Conservation (phyloP, 768 basidiomycete species). For the Suillus weaverae region DNA sequence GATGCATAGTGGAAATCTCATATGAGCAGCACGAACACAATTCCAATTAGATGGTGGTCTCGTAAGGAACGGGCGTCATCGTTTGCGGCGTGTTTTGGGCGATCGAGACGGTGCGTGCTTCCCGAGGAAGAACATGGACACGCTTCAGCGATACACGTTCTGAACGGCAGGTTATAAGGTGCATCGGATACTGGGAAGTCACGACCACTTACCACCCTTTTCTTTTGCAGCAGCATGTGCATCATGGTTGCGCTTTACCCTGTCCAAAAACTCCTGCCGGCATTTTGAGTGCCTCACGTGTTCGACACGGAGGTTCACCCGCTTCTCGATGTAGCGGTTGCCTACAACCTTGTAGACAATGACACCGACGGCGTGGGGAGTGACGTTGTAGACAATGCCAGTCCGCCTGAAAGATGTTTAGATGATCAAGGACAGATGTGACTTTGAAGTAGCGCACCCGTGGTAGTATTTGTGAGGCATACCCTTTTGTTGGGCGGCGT, state of each 20-base stretch:
- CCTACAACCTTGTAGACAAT: conserved; percentile 99
- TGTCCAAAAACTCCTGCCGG: conserved; percentile 94
- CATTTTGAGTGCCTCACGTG: conserved; percentile 97
- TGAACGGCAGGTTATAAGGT: conserved; percentile 27
- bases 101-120: conserved; percentile 71
- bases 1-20: conserved; percentile 17
- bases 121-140: conserved; percentile 79
- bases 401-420: conserved; percentile 66
- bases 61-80: conserved; percentile 89
- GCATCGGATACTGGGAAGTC: background rate
- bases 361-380: conserved; percentile 90
- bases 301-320: conserved; percentile 97
- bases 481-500: conserved; percentile 98
- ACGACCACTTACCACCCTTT: conserved; percentile 65
- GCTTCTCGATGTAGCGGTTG: conserved; percentile 98
- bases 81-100: conserved; percentile 85
- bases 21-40: conserved; percentile 9
- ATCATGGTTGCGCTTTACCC: conserved; percentile 89
- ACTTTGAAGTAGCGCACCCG: conserved; percentile 57
- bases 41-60: conserved; percentile 83
- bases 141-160: conserved; percentile 87
- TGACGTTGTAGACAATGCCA: conserved; percentile 98
- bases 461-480: conserved; percentile 99
- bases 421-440: background rate
- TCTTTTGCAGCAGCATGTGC: conserved; percentile 84